Evolutionary conservation across 305 asterid genomes (phyloP).

Genomic region (Fraxinus baroniana): DNA sequence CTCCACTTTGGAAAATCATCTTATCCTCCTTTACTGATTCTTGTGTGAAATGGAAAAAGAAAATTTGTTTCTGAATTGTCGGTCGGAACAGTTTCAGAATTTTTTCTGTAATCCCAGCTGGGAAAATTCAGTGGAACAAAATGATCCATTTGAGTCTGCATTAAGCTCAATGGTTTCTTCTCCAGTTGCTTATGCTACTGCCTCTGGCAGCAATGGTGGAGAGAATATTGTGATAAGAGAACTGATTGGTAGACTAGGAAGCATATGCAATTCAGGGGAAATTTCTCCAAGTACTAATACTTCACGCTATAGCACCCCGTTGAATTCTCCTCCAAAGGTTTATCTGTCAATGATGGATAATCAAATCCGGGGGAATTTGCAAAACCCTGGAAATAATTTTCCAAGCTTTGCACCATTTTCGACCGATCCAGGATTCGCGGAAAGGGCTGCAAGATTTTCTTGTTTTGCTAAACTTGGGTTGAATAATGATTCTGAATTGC

Average conservation of each 20-base stretch:
- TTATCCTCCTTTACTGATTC: too few relatives aligned
- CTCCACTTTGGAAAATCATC: not conserved
- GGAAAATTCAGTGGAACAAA: conserved; percentile 54
- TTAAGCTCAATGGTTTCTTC: conserved; percentile 67
- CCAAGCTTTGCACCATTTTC: conserved; percentile 41
- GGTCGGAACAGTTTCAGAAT: conserved; percentile 6
- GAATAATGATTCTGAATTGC: conserved; percentile 20
- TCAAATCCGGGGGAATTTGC: conserved; percentile 38
- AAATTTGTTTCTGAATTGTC: conserved; percentile 12
- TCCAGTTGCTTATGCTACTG: conserved; percentile 30
- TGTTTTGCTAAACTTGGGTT: conserved; percentile 45
- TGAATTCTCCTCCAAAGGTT: conserved; percentile 80
- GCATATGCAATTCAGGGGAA: conserved; percentile 60
- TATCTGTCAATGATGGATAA: conserved; percentile 37
- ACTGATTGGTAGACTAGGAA: conserved; percentile 71
- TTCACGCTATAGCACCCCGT: conserved; percentile 70
- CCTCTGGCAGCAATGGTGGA: conserved; percentile 24
- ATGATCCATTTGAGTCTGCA: conserved; percentile 55
- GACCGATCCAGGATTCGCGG: conserved; percentile 64
- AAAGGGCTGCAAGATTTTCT: conserved; percentile 69
- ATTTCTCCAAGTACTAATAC: conserved; percentile 50
- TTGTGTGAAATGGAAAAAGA: conserved; percentile 20
- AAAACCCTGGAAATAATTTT: conserved; percentile 26
- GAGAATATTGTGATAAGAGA: conserved; percentile 60
- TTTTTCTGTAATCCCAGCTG: conserved; percentile 30